phyloP scores from a whole-genome alignment of 192 early-diverging fungal genomes.

The Coemansia sp. region DNA sequence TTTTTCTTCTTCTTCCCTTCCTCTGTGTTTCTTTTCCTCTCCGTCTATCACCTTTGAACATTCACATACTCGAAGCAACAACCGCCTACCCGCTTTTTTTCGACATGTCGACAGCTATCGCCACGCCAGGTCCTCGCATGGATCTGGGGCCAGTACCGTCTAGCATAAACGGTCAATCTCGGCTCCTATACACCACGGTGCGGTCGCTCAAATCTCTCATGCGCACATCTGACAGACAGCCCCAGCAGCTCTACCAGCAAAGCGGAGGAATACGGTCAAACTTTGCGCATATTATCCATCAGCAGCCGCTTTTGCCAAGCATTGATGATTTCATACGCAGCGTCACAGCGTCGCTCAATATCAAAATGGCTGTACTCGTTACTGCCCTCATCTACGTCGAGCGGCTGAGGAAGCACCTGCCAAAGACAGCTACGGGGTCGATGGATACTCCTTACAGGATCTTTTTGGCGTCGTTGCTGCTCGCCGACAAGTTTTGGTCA shows the following conservation, averaged over 20 bases:
- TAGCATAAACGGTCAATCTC: slow-evolving; percentile 15
- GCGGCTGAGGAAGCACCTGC: slow-evolving; percentile 65
- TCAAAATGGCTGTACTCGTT: slow-evolving; percentile 51
- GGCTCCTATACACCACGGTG: slow-evolving; percentile 40
- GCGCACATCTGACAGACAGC: slow-evolving; percentile 23
- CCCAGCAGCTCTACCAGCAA: neutral
- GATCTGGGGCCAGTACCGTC: slow-evolving; percentile 10
- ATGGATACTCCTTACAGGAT: slow-evolving; percentile 74
- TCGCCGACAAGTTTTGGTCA: slow-evolving; percentile 69
- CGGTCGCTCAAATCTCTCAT: slow-evolving; percentile 42
- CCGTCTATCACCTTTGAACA: neutral
- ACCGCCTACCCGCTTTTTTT: neutral
- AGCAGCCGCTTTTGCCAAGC: slow-evolving; percentile 19
- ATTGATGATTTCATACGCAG: slow-evolving; percentile 47
- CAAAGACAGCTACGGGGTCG: slow-evolving; percentile 65
- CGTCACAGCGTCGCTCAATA: slow-evolving; percentile 32
- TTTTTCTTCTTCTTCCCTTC: too few species aligned
- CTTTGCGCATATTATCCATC: slow-evolving; percentile 33
- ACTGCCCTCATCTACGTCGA: slow-evolving; percentile 75
- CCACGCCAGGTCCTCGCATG: slow-evolving; percentile 15
- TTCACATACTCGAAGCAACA: neutral
- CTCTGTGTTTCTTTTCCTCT: neutral
- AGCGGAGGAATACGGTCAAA: slow-evolving; percentile 22
- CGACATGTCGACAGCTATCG: slow-evolving; percentile 20
- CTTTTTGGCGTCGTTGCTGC: slow-evolving; percentile 69